Evolutionary conservation across 2,329 filamentous ascomycete species (phyloP), one percentile per base, ranked within the genome.

Genomic region (Curvularia sp.): DNA sequence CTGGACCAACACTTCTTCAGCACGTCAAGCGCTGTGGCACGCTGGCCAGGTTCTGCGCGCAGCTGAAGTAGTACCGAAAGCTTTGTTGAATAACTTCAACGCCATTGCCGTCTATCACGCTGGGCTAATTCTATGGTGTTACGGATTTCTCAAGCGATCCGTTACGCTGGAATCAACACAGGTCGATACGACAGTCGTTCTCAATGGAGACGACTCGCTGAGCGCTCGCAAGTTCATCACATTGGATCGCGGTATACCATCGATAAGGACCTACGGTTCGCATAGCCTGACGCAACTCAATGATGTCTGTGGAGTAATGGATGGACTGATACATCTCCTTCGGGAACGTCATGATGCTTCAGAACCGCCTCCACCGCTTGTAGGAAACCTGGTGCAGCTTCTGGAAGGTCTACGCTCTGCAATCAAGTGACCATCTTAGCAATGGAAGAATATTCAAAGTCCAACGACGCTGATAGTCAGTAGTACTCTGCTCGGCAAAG

Each of bases 51-150:
- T 89, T 1, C 71, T 91, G 5, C 83, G 86, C 7, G 83, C 84
- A 39, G 88, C 87, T 1, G 84, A 82, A 66, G 59, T 77, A 47
- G 83, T 88, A 47, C 82, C 85, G 0, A 72, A 78, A 1, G 80
- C 82, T 0, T 80, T 83, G 10, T 74, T 91, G 3, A 84, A 86
- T 42, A 86, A 89, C 61, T 91, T 91, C 70, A 85, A 86, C 60
- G 87, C 88, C 0, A 84, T 91, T 6, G 86, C 85, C 0, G 82
- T 91, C 0, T 89, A 91, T 69, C 89, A 91, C 69, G 88, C 87
- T 3, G 82, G 84, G 12, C 78, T 92, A 4, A 85, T 86, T 0
- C 78, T 92, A 39, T 92, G 90, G 90, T 84, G 84, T 0, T 90
- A 89, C 64, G 87, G 88, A 0, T 84, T 91, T 47, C 73, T 81